Conservation (phyloP, 768 basidiomycete species). For the Tephrocybe rancida region DNA sequence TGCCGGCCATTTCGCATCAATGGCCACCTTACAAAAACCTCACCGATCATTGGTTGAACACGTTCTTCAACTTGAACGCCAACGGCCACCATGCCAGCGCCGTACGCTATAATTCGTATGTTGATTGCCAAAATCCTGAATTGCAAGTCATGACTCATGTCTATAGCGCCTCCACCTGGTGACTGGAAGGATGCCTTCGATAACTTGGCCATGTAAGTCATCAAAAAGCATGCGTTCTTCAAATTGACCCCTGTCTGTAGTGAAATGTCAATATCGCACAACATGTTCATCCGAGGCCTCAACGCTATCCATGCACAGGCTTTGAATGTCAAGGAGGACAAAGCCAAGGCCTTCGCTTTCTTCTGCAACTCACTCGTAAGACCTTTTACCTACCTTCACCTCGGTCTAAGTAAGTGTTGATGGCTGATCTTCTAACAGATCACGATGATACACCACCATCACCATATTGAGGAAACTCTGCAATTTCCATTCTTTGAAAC, state of each 20-base stretch:
- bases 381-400: not conserved
- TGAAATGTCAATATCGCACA: slow-evolving; percentile 32
- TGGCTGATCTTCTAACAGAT: slow-evolving; percentile 12
- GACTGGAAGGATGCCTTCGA: slow-evolving; percentile 29
- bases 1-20: too few relatives aligned
- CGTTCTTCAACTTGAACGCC: too few relatives aligned
- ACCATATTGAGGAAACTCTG: slow-evolving; percentile 29
- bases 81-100: too few relatives aligned
- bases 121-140: not conserved
- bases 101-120: too few relatives aligned
- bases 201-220: slow-evolving; percentile 26
- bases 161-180: slow-evolving; percentile 20
- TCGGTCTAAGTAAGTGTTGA: too few relatives aligned
- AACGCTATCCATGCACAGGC: slow-evolving; percentile 30
- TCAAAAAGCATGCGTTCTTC: not conserved
- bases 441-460: slow-evolving; percentile 30
- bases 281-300: slow-evolving; percentile 29
- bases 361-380: slow-evolving; percentile 28
- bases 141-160: not conserved
- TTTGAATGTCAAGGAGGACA: slow-evolving; percentile 17
- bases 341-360: slow-evolving; percentile 28
- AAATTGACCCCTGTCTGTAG: not conserved
- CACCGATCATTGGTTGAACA: too few relatives aligned
- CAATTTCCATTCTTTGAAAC: slow-evolving; percentile 27
- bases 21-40: too few relatives aligned